Conservation (phyloP, 192 early-diverging fungal species). For the Tieghemiomyces parasiticus region DNA sequence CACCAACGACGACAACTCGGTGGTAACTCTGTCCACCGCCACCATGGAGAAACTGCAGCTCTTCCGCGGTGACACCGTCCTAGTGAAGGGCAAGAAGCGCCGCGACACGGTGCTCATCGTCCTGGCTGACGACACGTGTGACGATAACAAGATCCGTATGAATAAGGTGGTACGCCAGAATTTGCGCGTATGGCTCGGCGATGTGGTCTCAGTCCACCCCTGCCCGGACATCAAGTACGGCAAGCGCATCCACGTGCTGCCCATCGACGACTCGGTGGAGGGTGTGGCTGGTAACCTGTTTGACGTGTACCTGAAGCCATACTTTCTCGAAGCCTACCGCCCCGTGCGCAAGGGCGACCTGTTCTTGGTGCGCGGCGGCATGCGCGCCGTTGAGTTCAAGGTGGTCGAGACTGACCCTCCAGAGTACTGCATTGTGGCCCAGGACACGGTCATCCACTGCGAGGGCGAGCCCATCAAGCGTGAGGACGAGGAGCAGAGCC, state of each 20-base stretch:
- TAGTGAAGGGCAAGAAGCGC: slow-evolving; percentile 97
- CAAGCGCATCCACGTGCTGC: slow-evolving; percentile 89
- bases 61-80: slow-evolving; percentile 91
- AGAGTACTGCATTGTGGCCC: slow-evolving; percentile 94
- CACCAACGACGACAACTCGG: slow-evolving; percentile 94
- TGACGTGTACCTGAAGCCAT: slow-evolving; percentile 95
- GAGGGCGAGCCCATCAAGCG: slow-evolving; percentile 98
- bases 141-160: slow-evolving; percentile 84
- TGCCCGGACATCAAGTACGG: slow-evolving; percentile 97
- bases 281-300: slow-evolving; percentile 96
- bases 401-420: slow-evolving; percentile 89
- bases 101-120: slow-evolving; percentile 93
- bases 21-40: slow-evolving; percentile 70
- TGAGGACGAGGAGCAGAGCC: slow-evolving; percentile 90
- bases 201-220: slow-evolving; percentile 90
- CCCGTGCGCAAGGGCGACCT: slow-evolving; percentile 90
- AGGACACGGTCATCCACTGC: slow-evolving; percentile 96
- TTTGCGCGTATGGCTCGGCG: slow-evolving; percentile 86
- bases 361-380: slow-evolving; percentile 88
- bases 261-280: slow-evolving; percentile 96
- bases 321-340: slow-evolving; percentile 95
- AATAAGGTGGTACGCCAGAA: slow-evolving; percentile 95
- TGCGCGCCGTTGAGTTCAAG: slow-evolving; percentile 99
- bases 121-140: slow-evolving; percentile 79
- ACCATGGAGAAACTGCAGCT: slow-evolving; percentile 87